Evolutionary conservation across 139 green algal genomes (phyloP), one percentile per base, ranked within the genome.

Genomic region (Closterium sp.): DNA sequence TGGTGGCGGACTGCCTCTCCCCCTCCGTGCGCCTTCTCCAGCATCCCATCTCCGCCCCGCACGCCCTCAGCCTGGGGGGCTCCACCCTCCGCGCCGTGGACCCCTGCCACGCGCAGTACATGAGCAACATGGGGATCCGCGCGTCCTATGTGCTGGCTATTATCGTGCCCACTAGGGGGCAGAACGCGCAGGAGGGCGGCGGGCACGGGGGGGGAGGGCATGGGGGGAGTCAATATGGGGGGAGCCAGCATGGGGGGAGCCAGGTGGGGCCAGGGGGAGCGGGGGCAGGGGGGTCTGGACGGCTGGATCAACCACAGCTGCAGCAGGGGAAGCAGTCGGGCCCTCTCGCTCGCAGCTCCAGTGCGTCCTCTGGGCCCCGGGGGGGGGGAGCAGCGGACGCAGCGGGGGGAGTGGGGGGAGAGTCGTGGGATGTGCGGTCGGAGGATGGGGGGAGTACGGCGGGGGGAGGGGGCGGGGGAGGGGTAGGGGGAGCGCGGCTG

Each of bases 71-170:
- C 34, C 76, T 95, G 30, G 84, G 86, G 34, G 84, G 36, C 4
- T 94, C 91, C 10, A 94, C 86, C 16, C 32, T 94, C 1, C 86
- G 92, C 9, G 89, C 83, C 0, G 86, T 92, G 33, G 55, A 91
- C 84, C 55, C 34, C 12, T 95, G 89, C 92, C 92, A 94, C 43
- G 34, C 4, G 16, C 90, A 94, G 86, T 94, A 94, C 85, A 90
- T 94, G 90, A n/a, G 35, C 3, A 94, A 94, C 66, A 94, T 94
- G 90, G 92, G 92, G 7, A 84, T 85, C 8, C 19, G 25, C 16
- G 89, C 90, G 9, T 91, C 92, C 7, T 66, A 94, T 28, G 66
- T 86, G 33, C 87, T 94, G 12, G 55, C 92, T 34, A 83, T 94
- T 25, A 35, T 93, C 2, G n/a, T 94, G 33, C 55, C 64, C 84